Evolutionary conservation across 441 rosid genomes (phyloP), one percentile per base, ranked within the genome.

Genomic region (Erodium moschatum): DNA sequence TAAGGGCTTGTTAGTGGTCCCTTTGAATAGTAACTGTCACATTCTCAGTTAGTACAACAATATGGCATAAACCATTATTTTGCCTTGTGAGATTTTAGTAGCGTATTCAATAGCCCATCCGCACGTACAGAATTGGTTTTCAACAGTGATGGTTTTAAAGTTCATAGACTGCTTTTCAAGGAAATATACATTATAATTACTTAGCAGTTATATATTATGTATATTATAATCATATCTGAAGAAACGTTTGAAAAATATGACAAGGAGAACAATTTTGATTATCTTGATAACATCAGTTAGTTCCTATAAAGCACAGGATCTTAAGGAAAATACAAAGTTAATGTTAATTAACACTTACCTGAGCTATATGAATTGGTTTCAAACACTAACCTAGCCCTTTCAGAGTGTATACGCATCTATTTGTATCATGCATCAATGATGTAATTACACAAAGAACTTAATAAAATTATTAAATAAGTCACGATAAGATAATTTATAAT

Each of bases 281-380:
- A 6, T 16, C 21, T 16, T 4, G 20, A 54, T 54, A 54, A 54
- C 61, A 5, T 6, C 21, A 54, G 21, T 54, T 54, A 54, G 61
- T 54, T 54, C 61, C 61, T 54, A 54, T 15, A 54, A 16, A 15
- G 7, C 19, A 19, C 61, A 54, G 20, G 21, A 54, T 54, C n/a
- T 54, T 54, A 54, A 19, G 61, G 61, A 54, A 54, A 54, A 54
- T 54, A 54, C 61, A 15, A 54, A 54, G 61, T 54, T 0, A 52
- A 52, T 52, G 21, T 54, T 16, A 54, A 16, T 16, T 16, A 54
- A 15, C 9, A 54, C 61, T 54, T 19, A 54, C 9, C 19, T 54
- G 61, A 16, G 21, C 16, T 5, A 16, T 52, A 52, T 52, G 60
- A 16, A 7, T 52, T 7, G 2, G 60, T 52, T 18, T 52, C 19